Base-by-base conservation (phyloP, 495 filamentous ascomycete genomes). In the Penicillium arizonense region DNA sequence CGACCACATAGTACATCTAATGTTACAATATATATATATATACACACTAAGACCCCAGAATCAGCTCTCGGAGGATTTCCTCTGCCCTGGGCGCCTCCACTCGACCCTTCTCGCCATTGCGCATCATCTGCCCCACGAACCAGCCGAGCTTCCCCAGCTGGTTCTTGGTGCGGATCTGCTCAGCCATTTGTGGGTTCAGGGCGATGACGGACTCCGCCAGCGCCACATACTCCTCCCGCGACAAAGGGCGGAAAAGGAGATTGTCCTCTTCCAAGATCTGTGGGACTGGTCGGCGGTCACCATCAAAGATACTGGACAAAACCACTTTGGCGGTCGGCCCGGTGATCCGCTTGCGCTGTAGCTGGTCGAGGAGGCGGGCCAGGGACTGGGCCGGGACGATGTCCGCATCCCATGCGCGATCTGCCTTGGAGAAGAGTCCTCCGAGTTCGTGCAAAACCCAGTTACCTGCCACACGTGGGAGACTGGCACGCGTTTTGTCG, bases 121-220 rank as follows among this genome's bases (percentile, higher is more conserved):
- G 78, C 80, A 98, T 90, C 89, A 97, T 94, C 70, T 88, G 87
- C 14, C 94, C 94, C 5, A 98, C 86, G 55, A 97, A 84, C 69
- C 86, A 97, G 61, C 86, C 87, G 26, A 95, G 68, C 70, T 96
- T 96, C 3, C 87, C 87, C 43, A 83, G 77, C 48, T 87, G 82
- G 28, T 82, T 81, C 58, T 86, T 81, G 26, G 67, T 67, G 44
- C 81, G 66, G 55, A 96, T 89, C 60, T 90, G 83, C 58, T 77
- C 73, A 39, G 94, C 75, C 56, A 91, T 81, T 47, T 84, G 62
- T 9, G 68, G 66, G 55, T 84, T 87, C 45, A 80, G 59, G 5
- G 61, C 54, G 23, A 82, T 71, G 11, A 72, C 65, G 1, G 64
- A 55, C 42, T 74, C 56, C 0, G 77, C 77, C 45, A 82, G 62